phyloP scores from a whole-genome alignment of 768 basidiomycete species.

The Boletus sensibilis region DNA sequence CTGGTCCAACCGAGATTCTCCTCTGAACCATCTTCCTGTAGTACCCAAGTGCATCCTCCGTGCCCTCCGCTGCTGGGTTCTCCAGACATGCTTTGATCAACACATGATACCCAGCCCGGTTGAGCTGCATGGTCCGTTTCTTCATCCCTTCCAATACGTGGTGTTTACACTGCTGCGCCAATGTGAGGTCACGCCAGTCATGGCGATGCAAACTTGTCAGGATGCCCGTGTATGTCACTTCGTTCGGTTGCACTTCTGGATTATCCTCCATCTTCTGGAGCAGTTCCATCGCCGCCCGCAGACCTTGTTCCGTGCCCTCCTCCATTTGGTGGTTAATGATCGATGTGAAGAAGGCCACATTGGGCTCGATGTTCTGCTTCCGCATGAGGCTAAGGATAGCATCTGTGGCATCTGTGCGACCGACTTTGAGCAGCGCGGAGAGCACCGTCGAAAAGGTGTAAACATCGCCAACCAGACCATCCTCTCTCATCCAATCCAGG shows the following conservation, averaged over 20 bases:
- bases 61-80: constrained; percentile 47
- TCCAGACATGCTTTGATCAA: constrained; percentile 68
- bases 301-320: constrained; percentile 48
- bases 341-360: constrained; percentile 71
- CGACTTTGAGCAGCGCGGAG: constrained; percentile 68
- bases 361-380: constrained; percentile 69
- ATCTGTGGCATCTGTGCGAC: constrained; percentile 62
- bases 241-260: constrained; percentile 55
- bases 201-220: constrained; percentile 70
- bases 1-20: constrained; percentile 48
- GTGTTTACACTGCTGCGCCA: constrained; percentile 46
- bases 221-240: constrained; percentile 81
- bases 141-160: constrained; percentile 61
- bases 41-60: constrained; percentile 55
- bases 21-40: constrained; percentile 58
- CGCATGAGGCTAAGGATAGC: constrained; percentile 72
- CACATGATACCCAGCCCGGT: constrained; percentile 71
- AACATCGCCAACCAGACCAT: constrained; percentile 66
- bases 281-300: constrained; percentile 67
- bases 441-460: constrained; percentile 88
- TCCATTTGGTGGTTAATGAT: constrained; percentile 76
- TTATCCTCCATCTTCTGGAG: constrained; percentile 72
- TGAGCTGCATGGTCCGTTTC: constrained; percentile 50
- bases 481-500: constrained; percentile 55
- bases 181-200: constrained; percentile 44